Conservation (phyloP, 148 eudicot species). For the Rhododendron molle region DNA sequence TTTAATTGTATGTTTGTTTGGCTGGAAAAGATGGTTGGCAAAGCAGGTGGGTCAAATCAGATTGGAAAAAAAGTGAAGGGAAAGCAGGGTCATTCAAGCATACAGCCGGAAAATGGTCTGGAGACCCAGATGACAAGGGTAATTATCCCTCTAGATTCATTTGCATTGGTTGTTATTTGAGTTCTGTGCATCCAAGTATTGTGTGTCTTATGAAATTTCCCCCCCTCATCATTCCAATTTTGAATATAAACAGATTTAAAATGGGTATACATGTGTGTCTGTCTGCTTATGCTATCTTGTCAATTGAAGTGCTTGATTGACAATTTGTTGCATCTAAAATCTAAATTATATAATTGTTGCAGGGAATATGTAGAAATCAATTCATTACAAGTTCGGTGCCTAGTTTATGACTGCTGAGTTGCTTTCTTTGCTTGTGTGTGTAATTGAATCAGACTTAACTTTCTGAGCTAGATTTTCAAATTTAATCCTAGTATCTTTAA, state of each 20-base stretch:
- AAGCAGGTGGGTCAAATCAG: slow-evolving; percentile 70
- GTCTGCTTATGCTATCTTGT: neutral
- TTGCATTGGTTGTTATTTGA: slow-evolving; percentile 8
- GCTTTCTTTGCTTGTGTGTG: neutral
- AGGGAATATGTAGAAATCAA: neutral
- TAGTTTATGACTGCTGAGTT: neutral
- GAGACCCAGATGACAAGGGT: slow-evolving; percentile 80
- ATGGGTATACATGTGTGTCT: neutral
- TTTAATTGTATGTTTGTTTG: slow-evolving; percentile 14
- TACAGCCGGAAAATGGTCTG: slow-evolving; percentile 74
- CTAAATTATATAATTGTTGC: neutral
- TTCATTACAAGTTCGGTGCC: neutral
- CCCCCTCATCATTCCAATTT: neutral
- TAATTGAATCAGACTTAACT: neutral
- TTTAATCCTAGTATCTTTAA: neutral
- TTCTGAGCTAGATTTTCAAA: neutral
- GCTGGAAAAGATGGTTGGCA: slow-evolving; percentile 68
- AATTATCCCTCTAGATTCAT: neutral
- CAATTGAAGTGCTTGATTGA: neutral
- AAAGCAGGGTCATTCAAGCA: slow-evolving; percentile 78
- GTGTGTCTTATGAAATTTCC: neutral
- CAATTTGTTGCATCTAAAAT: neutral
- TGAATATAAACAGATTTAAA: neutral
- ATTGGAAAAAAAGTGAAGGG: slow-evolving; percentile 74
- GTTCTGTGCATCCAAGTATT: neutral